Base-by-base conservation (phyloP, 2,329 filamentous ascomycete species). In the Acrocalymma vagum region DNA sequence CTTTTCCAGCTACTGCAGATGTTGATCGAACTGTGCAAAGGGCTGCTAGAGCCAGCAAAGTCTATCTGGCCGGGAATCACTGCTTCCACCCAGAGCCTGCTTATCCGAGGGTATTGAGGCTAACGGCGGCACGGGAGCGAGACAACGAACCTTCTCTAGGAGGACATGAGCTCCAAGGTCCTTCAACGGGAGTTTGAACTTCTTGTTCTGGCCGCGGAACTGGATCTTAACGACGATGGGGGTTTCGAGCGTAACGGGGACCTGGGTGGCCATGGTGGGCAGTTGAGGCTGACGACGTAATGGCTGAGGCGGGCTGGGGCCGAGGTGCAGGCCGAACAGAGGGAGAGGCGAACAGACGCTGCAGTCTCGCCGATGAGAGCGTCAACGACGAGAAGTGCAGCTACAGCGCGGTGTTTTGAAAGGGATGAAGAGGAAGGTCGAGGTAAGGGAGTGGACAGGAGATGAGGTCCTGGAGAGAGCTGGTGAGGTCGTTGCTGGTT, bases 101-200 rank as follows among this genome's bases (percentile, higher is more conserved):
- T 40, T 23, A 29, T 30, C 40, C 52, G 42, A 45, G 43, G n/a
- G n/a, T n/a, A n/a, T n/a, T n/a, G n/a, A n/a, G n/a, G n/a, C n/a
- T n/a, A n/a, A n/a, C n/a, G n/a, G 32, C 13, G 32, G 38, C 21
- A 22, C 22, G 29, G 32, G 28, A 36, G 27, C 37, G 29, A 34
- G 29, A 18, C 15, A 55, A 81, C 87, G 68, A 82, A 97, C 94
- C 83, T 93, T 95, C 62, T 84, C 78, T 59, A 92, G 90, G 25
- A 99, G 82, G 30, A 84, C 79, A 51, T 76, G 78, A 33, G 87
- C 83, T 50, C 83, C 84, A 41, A 97, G 85, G 57, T 97, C 93
- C 67, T 86, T 85, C 64, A 97, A 81, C 40, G 90, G 87, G 53
- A 97, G 81, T 81, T 95, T 96, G 77, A 95, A 88, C 60, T 91